These are phyloP conservation scores for Fusarium piperis DNA, from an alignment of 2,329 filamentous ascomycete genomes.

Conservation along the genomic window DNA sequence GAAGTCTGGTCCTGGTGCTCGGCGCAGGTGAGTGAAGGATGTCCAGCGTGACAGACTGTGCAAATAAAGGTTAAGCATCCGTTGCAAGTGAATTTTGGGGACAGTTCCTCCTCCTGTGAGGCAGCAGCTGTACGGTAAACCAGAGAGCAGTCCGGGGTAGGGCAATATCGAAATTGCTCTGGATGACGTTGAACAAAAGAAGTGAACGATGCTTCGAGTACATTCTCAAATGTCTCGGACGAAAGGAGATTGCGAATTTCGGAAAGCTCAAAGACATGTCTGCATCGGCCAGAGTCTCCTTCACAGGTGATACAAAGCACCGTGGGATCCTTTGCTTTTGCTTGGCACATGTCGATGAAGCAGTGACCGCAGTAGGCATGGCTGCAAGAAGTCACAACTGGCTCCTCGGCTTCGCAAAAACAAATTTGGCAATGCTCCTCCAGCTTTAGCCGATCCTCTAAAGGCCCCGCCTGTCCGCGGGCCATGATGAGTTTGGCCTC, in stretches of 20 bases:
- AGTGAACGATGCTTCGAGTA: neutral
- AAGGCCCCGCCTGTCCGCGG: fast-evolving
- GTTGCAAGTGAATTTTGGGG: neutral
- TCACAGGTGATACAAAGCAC: neutral
- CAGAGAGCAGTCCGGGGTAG: neutral
- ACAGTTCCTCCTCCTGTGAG: neutral
- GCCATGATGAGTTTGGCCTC: fast-evolving
- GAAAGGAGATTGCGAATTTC: neutral
- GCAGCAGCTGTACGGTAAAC: neutral
- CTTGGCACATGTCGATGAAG: constrained; percentile 44
- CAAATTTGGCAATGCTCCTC: constrained; percentile 48
- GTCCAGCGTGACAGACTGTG: neutral
- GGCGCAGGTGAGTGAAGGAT: neutral
- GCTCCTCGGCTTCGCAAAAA: constrained; percentile 49
- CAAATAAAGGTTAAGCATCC: neutral
- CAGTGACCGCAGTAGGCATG: constrained; percentile 56
- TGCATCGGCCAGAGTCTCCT: neutral
- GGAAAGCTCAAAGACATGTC: neutral
- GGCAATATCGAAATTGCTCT: neutral
- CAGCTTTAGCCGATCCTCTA: neutral
- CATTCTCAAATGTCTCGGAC: neutral
- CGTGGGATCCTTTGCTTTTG: neutral
- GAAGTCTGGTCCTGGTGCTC: neutral
- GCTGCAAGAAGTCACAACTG: constrained; percentile 48
- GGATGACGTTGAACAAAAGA: neutral